phyloP scores from a whole-genome alignment of 1,284 basidiomycete species.

The Marasmius tenuissimus region DNA sequence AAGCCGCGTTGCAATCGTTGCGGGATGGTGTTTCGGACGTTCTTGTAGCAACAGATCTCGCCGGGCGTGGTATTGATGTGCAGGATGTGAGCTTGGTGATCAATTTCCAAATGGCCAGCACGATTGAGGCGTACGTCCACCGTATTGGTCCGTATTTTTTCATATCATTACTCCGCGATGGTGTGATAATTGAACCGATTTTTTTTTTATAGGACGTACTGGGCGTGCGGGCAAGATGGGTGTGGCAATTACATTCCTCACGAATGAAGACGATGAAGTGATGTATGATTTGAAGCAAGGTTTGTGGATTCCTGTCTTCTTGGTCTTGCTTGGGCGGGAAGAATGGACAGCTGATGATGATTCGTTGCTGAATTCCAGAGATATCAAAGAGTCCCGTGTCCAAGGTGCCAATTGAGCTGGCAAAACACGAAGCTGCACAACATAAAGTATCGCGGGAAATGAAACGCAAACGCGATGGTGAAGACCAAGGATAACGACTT shows the following conservation, averaged over 20 bases:
- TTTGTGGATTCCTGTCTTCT: constrained; percentile 27
- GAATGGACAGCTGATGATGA: neutral
- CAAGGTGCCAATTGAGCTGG: constrained; percentile 85
- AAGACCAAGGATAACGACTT: constrained; percentile 59
- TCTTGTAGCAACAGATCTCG: constrained; percentile 95
- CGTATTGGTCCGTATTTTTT: constrained; percentile 71
- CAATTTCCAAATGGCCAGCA: constrained; percentile 96
- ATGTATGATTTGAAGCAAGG: constrained; percentile 94
- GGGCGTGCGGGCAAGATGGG: constrained; percentile 97
- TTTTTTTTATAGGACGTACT: constrained; percentile 70
- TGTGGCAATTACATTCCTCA: constrained; percentile 91
- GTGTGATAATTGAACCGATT: constrained; percentile 1
- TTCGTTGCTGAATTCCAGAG: constrained; percentile 44
- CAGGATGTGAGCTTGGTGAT: constrained; percentile 94
- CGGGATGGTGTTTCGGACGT: constrained; percentile 83
- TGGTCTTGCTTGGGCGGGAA: neutral
- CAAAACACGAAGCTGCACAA: constrained; percentile 88
- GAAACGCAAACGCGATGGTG: constrained; percentile 85
- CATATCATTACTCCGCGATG: neutral
- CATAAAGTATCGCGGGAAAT: constrained; percentile 87
- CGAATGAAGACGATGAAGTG: constrained; percentile 95
- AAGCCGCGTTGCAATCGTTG: constrained; percentile 85
- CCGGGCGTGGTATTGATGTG: constrained; percentile 98
- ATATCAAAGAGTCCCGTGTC: constrained; percentile 91
- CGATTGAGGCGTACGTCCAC: constrained; percentile 97